phyloP scores from a whole-genome alignment of 2,329 filamentous ascomycete species.

The Alternaria longipes region DNA sequence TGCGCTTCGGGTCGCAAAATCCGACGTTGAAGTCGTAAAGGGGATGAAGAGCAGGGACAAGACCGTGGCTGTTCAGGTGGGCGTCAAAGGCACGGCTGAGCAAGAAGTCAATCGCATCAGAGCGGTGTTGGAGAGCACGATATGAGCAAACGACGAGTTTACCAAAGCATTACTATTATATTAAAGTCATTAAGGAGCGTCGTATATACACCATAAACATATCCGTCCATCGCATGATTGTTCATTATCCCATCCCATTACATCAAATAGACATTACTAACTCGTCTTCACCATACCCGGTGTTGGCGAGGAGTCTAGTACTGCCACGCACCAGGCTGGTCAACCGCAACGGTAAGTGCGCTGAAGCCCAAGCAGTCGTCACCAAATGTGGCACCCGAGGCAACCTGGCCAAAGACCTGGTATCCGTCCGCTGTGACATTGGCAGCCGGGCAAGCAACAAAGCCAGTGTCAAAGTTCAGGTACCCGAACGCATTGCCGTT shows the following conservation, averaged over 20 bases:
- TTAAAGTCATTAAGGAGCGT: slow-evolving; percentile 25
- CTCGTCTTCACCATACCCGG: neutral
- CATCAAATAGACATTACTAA: slow-evolving; percentile 12
- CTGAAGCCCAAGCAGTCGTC: slow-evolving; percentile 49
- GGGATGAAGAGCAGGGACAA: slow-evolving; percentile 73
- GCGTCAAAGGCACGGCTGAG: slow-evolving; percentile 26
- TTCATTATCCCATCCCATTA: slow-evolving; percentile 7
- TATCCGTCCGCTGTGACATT: slow-evolving; percentile 32
- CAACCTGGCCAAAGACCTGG: slow-evolving; percentile 46
- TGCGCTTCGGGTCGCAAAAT: slow-evolving; percentile 69
- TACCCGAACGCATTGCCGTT: slow-evolving; percentile 35
- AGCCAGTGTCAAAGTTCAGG: slow-evolving; percentile 42
- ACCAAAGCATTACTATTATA: slow-evolving; percentile 23
- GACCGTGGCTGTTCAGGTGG: slow-evolving; percentile 49
- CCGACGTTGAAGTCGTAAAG: slow-evolving; percentile 68
- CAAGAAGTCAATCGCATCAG: slow-evolving; percentile 39
- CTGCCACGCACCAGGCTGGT: slow-evolving; percentile 46
- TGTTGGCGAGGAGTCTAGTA: slow-evolving; percentile 35
- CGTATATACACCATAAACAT: slow-evolving; percentile 20
- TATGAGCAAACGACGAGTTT: neutral
- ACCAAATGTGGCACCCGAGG: slow-evolving; percentile 26
- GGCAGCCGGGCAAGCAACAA: slow-evolving; percentile 46
- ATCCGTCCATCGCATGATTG: slow-evolving; percentile 1
- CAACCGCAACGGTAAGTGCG: slow-evolving; percentile 39
- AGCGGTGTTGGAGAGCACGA: slow-evolving; percentile 1